Evolutionary conservation across 345 rosid species (phyloP).

Genomic region (Euphorbia pulcherrima): DNA sequence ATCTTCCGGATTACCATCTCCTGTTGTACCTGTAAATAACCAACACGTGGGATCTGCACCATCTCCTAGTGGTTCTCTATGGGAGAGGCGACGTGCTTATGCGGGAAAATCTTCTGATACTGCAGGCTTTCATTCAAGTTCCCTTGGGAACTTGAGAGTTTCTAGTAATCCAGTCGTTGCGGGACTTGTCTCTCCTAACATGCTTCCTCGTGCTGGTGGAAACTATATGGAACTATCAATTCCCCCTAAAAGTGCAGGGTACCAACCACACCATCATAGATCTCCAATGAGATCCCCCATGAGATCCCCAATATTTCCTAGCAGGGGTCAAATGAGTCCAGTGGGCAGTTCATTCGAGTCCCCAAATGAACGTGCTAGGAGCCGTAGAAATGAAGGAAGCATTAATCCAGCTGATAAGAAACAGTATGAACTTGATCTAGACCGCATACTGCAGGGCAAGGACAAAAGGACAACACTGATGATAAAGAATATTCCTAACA

Average conservation of each 20-base stretch:
- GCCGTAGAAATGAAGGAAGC: conserved; percentile 67
- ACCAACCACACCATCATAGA: conserved; percentile 70
- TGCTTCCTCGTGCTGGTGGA: conserved; percentile 49
- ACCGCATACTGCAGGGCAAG: conserved; percentile 70
- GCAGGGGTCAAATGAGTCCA: conserved; percentile 60
- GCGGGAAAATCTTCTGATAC: conserved; percentile 73
- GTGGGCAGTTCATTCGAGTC: conserved; percentile 62
- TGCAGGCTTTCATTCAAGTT: conserved; percentile 51
- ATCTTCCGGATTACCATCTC: conserved; percentile 57
- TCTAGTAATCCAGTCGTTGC: conserved; percentile 33
- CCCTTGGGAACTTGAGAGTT: conserved; percentile 49
- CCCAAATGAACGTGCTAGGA: conserved; percentile 67
- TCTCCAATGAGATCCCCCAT: conserved; percentile 32
- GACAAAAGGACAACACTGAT: conserved; percentile 86
- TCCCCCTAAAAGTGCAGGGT: conserved; percentile 41
- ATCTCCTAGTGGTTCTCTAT: conserved; percentile 57
- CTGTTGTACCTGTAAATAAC: conserved; percentile 52
- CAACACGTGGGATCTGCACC: conserved; percentile 90
- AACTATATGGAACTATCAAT: conserved; percentile 50
- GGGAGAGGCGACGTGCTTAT: conserved; percentile 73
- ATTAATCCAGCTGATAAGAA: conserved; percentile 67
- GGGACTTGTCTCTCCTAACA: conserved; percentile 37
- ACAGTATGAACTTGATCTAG: conserved; percentile 82
- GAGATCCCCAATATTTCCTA: conserved; percentile 64
- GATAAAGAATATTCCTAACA: conserved; percentile 97